Conservation (phyloP, 2,329 filamentous ascomycete genomes). For the Neofusicoccum ribis region DNA sequence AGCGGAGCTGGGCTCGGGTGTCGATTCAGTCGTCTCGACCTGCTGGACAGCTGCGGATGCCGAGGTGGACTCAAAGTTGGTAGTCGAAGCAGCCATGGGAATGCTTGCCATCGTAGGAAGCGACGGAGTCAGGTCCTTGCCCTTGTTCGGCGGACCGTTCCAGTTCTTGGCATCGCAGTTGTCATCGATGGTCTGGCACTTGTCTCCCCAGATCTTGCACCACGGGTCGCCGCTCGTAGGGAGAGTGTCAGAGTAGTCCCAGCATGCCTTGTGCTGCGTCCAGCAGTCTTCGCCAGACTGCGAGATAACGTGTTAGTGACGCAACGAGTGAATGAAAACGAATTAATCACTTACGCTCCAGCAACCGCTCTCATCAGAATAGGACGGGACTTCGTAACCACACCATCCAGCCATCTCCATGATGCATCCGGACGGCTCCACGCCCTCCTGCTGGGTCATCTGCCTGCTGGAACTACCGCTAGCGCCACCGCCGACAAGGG, state of each 20-base stretch:
- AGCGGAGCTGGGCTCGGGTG: not conserved
- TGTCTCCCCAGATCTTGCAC: slow-evolving; percentile 63
- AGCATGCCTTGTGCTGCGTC: slow-evolving; percentile 41
- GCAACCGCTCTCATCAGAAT: slow-evolving; percentile 58
- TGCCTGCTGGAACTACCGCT: slow-evolving; percentile 20
- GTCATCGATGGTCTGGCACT: slow-evolving; percentile 54
- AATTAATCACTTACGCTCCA: slow-evolving; percentile 48
- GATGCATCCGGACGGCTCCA: slow-evolving; percentile 58
- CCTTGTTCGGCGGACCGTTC: slow-evolving; percentile 46
- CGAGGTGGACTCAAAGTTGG: slow-evolving; percentile 6
- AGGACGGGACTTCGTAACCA: slow-evolving; percentile 60
- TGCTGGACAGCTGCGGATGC: not conserved
- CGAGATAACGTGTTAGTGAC: not conserved
- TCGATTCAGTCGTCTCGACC: not conserved
- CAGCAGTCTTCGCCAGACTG: slow-evolving; percentile 29
- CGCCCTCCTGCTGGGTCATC: slow-evolving; percentile 47
- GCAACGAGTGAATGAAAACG: not conserved
- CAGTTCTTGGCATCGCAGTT: slow-evolving; percentile 44
- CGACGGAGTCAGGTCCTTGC: slow-evolving; percentile 40
- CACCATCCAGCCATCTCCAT: slow-evolving; percentile 74
- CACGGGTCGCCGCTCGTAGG: slow-evolving; percentile 56
- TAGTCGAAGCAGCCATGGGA: slow-evolving; percentile 16
- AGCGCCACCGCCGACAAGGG: slow-evolving; percentile 39
- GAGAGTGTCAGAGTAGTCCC: slow-evolving; percentile 56
- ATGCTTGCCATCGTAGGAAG: slow-evolving; percentile 23